Evolutionary conservation across 1,284 basidiomycete species (phyloP).

Genomic region (Moniliophthora roreri): DNA sequence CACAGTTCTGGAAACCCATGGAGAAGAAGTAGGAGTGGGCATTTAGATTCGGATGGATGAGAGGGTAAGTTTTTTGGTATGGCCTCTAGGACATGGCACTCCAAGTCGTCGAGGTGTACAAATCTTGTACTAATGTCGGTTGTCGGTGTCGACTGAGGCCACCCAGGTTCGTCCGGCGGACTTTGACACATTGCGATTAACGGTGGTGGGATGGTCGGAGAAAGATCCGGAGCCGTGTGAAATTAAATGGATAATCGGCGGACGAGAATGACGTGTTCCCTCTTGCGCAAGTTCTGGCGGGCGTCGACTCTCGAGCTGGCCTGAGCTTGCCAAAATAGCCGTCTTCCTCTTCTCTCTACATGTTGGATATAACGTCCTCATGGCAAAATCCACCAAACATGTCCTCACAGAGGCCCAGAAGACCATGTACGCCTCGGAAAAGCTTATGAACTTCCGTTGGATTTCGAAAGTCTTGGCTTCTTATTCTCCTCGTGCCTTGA

Average conservation of each 20-base stretch:
- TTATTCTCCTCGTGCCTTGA: conserved; percentile 39
- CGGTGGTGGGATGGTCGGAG: too few species aligned
- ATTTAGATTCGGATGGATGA: not conserved
- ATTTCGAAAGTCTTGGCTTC: conserved; percentile 45
- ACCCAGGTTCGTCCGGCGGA: not conserved
- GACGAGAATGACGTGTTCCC: too few species aligned
- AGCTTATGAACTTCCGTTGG: conserved; percentile 50
- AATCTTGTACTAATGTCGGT: conserved; percentile 4
- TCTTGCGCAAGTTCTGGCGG: too few species aligned
- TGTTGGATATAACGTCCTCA: not conserved
- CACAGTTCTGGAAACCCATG: conserved; percentile 69
- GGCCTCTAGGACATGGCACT: conserved; percentile 54
- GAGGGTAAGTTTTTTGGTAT: conserved; percentile 23
- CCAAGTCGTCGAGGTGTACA: conserved; percentile 37
- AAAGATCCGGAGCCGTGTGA: too few species aligned
- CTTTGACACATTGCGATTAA: not conserved
- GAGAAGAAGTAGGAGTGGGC: conserved; percentile 54
- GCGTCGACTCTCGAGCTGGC: too few species aligned
- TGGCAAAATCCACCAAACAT: not conserved
- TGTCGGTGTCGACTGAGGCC: not conserved
- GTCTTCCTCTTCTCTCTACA: too few species aligned
- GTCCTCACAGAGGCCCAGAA: conserved; percentile 31
- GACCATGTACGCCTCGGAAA: conserved; percentile 48
- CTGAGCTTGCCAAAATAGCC: too few species aligned
- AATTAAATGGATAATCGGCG: too few species aligned